Base-by-base conservation (phyloP, 75 land plant species). In the Adiantum capillusveneris region DNA sequence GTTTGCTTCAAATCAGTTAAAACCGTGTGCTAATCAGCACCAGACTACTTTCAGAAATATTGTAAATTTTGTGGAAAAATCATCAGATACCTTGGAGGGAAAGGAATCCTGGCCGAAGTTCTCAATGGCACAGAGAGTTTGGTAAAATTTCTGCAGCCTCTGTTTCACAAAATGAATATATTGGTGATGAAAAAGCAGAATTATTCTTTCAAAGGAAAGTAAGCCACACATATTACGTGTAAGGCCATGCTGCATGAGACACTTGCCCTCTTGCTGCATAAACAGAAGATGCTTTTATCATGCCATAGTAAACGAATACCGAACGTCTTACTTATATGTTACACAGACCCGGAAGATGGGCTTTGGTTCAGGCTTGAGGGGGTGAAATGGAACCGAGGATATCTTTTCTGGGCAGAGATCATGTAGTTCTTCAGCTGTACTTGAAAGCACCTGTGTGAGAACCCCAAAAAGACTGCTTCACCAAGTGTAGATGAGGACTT, bases 361-460 rank as follows among this genome's bases (percentile, higher is more conserved):
- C 25, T 66, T 66, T 13, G 42, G 65, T 39, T 59, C 68, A 27
- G 28, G 18, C 50, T 59, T 46, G 25, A 29, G 16, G 19, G 31
- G 1, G 45, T 24, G 30, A 6, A 48, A 12, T 17, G 30, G 45
- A 20, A 63, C 29, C 22, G 67, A 44, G 19, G 52, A 46, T 45
- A 29, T 21, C 61, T 28, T 60, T 24, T 37, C 51, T 21, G 68
- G 68, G 43, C 18, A 66, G 19, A 66, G 21, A 30, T 14, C 61
- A 20, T 66, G 29, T 19, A 66, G 68, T 25, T 48, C 68, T 42
- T 66, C 68, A 45, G 57, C 61, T 26, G 66, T 66, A 31, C 51
- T 59, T 21, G 22, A 37, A 34, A 65, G 39, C 31, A 66, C 11
- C 68, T 66, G 64, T n/a, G n/a, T n/a, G n/a, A n/a, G n/a, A n/a